These are phyloP conservation scores for Penicillium freii DNA, from an alignment of 2,329 filamentous ascomycete genomes.

Conservation along the genomic window DNA sequence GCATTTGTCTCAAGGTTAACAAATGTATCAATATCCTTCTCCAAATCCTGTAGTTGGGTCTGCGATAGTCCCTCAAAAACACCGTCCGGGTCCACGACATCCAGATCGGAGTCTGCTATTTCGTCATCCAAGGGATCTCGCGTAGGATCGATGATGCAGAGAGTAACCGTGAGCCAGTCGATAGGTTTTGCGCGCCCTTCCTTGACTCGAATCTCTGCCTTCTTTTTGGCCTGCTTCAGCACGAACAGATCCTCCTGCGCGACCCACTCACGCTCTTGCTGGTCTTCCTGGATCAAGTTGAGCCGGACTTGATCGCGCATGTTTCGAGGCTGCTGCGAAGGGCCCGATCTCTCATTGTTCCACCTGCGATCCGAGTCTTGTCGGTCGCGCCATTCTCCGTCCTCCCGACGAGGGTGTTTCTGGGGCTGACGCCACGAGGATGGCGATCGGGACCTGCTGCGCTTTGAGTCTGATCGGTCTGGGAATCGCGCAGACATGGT, in stretches of 20 bases:
- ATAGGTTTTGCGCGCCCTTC: slow-evolving; percentile 88
- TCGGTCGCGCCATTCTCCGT: slow-evolving; percentile 29
- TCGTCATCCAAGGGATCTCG: slow-evolving; percentile 80
- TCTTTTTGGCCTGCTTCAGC: slow-evolving; percentile 94
- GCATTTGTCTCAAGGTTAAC: slow-evolving; percentile 73
- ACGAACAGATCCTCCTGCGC: slow-evolving; percentile 96
- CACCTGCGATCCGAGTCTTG: slow-evolving; percentile 22
- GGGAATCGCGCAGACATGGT: slow-evolving; percentile 36
- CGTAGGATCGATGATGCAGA: slow-evolving; percentile 83
- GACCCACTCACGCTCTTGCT: slow-evolving; percentile 78
- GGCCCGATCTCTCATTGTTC: slow-evolving; percentile 24
- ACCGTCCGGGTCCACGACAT: slow-evolving; percentile 75
- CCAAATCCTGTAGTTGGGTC: slow-evolving; percentile 68
- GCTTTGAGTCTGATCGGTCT: slow-evolving; percentile 37
- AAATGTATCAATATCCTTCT: slow-evolving; percentile 79
- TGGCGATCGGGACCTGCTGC: slow-evolving; percentile 45
- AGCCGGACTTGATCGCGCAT: slow-evolving; percentile 48
- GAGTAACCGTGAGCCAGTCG: slow-evolving; percentile 87
- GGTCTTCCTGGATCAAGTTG: slow-evolving; percentile 66
- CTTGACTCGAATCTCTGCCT: slow-evolving; percentile 89
- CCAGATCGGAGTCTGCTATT: slow-evolving; percentile 70
- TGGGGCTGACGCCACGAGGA: slow-evolving; percentile 39
- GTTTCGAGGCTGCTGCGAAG: slow-evolving; percentile 28
- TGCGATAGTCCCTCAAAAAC: slow-evolving; percentile 72
- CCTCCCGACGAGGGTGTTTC: slow-evolving; percentile 37